These are phyloP conservation scores for Plasmodium chabaudi DNA, from an alignment of 169 alveolate genomes.

Conservation along the genomic window DNA sequence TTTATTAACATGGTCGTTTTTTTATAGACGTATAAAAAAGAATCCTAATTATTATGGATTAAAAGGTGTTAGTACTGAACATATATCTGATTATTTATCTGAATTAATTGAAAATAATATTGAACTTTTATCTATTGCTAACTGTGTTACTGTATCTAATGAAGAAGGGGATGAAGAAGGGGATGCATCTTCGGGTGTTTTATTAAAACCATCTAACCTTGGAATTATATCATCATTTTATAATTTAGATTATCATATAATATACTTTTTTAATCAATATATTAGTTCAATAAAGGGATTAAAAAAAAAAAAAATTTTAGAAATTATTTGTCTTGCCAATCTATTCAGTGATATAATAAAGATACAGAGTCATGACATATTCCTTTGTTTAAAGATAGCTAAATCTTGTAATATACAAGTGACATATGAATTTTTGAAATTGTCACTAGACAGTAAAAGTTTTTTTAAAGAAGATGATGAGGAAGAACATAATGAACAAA, in stretches of 20 bases:
- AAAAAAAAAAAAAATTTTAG: constrained; percentile 36
- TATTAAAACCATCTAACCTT: constrained; percentile 91
- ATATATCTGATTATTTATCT: constrained; percentile 95
- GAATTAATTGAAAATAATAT: constrained; percentile 96
- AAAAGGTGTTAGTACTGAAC: constrained; percentile 93
- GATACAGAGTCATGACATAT: constrained; percentile 26
- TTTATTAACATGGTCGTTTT: constrained; percentile 99
- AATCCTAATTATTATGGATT: constrained; percentile 99
- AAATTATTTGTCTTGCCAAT: constrained; percentile 24
- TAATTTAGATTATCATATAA: constrained; percentile 49
- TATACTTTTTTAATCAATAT: constrained; percentile 69
- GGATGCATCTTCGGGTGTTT: constrained; percentile 79
- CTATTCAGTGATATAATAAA: constrained; percentile 83
- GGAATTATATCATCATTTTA: constrained; percentile 75
- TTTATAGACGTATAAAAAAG: constrained; percentile 97
- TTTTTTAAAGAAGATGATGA: constrained; percentile 81
- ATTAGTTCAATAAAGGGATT: constrained; percentile 20
- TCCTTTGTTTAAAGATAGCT: constrained; percentile 47
- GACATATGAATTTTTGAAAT: constrained; percentile 35
- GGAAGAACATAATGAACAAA: neutral
- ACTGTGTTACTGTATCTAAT: constrained; percentile 89
- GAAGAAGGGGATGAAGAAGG: constrained; percentile 89
- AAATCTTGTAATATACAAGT: constrained; percentile 34
- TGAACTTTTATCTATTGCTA: constrained; percentile 93
- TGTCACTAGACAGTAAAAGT: constrained; percentile 31